These are phyloP conservation scores for Gossypium davidsonii DNA, from an alignment of 441 rosid genomes.

Conservation along the genomic window DNA sequence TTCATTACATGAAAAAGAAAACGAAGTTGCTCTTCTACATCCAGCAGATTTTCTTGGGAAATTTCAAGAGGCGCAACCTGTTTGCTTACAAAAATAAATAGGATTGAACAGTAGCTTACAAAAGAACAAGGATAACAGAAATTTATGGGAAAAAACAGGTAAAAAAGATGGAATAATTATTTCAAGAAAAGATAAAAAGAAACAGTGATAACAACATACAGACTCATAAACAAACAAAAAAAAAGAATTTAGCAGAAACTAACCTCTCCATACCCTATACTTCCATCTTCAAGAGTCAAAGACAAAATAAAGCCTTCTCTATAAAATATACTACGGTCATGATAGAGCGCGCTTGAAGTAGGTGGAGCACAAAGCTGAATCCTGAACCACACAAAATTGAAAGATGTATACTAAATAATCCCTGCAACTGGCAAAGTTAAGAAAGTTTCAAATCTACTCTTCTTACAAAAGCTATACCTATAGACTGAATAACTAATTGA, in stretches of 20 bases:
- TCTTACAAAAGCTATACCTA: conserved; percentile 41
- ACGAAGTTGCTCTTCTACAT: conserved; percentile 80
- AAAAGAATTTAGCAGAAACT: conserved; percentile 19
- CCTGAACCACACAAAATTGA: conserved; percentile 34
- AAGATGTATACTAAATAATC: conserved; percentile 1
- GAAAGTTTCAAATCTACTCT: conserved; percentile 2
- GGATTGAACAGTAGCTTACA: not conserved
- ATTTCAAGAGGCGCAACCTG: conserved; percentile 93
- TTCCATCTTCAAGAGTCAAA: conserved; percentile 79
- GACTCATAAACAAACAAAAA: conserved; percentile 11
- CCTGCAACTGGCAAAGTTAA: not conserved
- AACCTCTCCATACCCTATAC: conserved; percentile 87
- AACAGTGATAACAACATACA: not conserved
- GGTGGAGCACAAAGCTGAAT: conserved; percentile 63
- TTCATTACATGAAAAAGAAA: conserved; percentile 51
- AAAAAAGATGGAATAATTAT: conserved; percentile 13
- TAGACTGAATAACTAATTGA: conserved; percentile 62
- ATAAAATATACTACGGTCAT: conserved; percentile 33
- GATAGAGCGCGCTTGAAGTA: conserved; percentile 40
- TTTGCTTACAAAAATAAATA: conserved; percentile 15
- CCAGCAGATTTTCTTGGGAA: conserved; percentile 56
- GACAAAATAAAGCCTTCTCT: conserved; percentile 81
- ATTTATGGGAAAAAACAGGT: not conserved
- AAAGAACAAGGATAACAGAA: not conserved
- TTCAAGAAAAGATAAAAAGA: conserved; percentile 8